Conservation (phyloP, 2,329 filamentous ascomycete species). For the Aspergillus transmontanensis region DNA sequence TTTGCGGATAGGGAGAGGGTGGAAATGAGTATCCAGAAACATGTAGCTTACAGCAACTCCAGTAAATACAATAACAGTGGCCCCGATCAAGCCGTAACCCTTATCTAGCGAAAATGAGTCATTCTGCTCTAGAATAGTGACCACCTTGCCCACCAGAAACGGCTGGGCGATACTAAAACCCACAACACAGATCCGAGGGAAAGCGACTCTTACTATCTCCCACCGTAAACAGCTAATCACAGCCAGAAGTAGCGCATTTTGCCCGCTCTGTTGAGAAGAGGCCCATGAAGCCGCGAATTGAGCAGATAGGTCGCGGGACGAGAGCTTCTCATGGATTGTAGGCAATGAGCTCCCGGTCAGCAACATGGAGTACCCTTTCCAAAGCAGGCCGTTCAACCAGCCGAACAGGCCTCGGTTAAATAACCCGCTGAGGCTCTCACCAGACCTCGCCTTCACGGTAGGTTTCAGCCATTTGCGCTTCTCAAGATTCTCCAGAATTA, state of each 20-base stretch:
- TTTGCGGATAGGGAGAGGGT: not conserved
- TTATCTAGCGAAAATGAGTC: constrained; percentile 8
- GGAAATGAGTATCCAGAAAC: not conserved
- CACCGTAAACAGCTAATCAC: constrained; percentile 20
- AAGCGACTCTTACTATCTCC: constrained; percentile 16
- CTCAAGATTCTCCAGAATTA: not conserved
- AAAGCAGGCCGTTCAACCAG: constrained; percentile 42
- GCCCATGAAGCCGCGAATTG: constrained; percentile 9
- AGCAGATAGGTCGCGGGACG: not conserved
- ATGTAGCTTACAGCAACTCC: constrained; percentile 15
- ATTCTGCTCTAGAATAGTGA: constrained; percentile 10
- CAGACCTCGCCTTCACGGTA: constrained; percentile 37
- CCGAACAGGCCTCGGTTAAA: constrained; percentile 48
- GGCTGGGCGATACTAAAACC: constrained; percentile 23
- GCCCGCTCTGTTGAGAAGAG: constrained; percentile 1
- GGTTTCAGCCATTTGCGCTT: not conserved
- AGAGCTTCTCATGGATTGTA: constrained; percentile 11
- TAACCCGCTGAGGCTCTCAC: constrained; percentile 50
- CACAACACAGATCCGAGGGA: constrained; percentile 19
- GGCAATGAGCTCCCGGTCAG: constrained; percentile 13
- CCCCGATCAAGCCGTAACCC: constrained; percentile 16
- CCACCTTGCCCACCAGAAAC: constrained; percentile 17
- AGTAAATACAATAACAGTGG: constrained; percentile 14
- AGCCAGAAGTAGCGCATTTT: constrained; percentile 15
- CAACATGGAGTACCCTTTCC: constrained; percentile 14